These are phyloP conservation scores for Penicillium silybi DNA, from an alignment of 495 filamentous ascomycete genomes.

Conservation along the genomic window DNA sequence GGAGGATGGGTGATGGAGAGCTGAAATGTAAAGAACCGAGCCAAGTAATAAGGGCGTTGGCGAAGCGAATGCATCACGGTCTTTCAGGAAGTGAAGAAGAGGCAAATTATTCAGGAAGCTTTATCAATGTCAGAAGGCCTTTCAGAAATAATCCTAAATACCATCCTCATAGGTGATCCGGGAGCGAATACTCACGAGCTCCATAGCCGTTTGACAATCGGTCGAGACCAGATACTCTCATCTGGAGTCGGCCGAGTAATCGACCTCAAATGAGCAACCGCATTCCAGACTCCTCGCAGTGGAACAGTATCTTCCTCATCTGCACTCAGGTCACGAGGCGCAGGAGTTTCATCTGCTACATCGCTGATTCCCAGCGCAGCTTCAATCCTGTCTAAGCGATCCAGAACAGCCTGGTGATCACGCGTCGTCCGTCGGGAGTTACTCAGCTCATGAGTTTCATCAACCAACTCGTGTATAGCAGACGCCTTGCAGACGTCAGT, in stretches of 20 bases:
- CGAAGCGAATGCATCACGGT: slow-evolving; percentile 27
- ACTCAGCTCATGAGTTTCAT: neutral
- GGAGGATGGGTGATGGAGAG: slow-evolving; percentile 27
- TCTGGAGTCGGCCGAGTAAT: slow-evolving; percentile 26
- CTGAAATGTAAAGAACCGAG: slow-evolving; percentile 39
- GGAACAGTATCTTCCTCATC: slow-evolving; percentile 14
- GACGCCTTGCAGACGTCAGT: slow-evolving; percentile 27
- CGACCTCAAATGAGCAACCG: slow-evolving; percentile 26
- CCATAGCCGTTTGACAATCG: slow-evolving; percentile 32
- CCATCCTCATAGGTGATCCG: neutral
- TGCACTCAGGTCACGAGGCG: slow-evolving; percentile 3
- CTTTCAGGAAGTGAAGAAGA: slow-evolving; percentile 37
- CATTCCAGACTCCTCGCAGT: slow-evolving; percentile 26
- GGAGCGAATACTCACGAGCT: slow-evolving; percentile 23
- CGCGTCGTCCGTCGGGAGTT: neutral
- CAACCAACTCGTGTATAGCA: slow-evolving; percentile 22
- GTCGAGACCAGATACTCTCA: slow-evolving; percentile 30
- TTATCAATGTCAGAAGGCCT: slow-evolving; percentile 1
- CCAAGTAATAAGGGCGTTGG: slow-evolving; percentile 37
- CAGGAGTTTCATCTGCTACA: neutral
- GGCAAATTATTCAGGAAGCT: slow-evolving; percentile 38
- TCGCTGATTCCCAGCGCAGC: slow-evolving; percentile 28
- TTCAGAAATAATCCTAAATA: too few species aligned
- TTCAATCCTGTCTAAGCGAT: slow-evolving; percentile 35
- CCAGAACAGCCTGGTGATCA: slow-evolving; percentile 29